Evolutionary conservation across 306 rosid genomes (phyloP), one percentile per base, ranked within the genome.

Genomic region (Fragaria vesca): DNA sequence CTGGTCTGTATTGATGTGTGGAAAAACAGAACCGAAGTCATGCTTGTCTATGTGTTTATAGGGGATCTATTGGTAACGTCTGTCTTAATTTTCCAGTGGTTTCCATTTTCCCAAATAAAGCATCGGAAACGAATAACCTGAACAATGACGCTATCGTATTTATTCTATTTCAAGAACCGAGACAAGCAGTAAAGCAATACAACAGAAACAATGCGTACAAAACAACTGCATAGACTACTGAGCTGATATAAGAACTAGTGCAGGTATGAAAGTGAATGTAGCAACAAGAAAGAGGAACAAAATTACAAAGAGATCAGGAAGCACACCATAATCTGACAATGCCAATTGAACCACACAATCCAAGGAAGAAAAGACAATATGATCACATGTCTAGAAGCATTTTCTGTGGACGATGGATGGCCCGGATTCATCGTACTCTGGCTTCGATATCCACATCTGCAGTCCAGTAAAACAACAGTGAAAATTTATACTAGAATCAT

Each of bases 401-500:
- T 81, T 84, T 76, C 85, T 84, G 80, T 84, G 87, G 43, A 84
- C 87, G 38, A 84, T 81, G 68, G 87, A 78, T 21, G 86, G 86
- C 2, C 86, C 86, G 0, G 86, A 82, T 72, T 83, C 87, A 8
- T 83, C 87, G 4, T 83, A 83, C 77, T 83, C 87, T 3, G 83
- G 46, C 84, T 81, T 84, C 11, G 86, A 81, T 42, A 84, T 84
- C 87, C 87, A 84, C 87, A 84, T 84, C 85, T 83, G 81, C 81
- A 69, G 30, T 43, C 7, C 5, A 30, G 70, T 11, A 30, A 70
- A 61, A 69, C 76, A 34, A 30, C 7, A 47, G 32, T 12, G 42
- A 8, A 46, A 62, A 17, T 30, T 47, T 13, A 75, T 7, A 32
- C 28, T n/a, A 46, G 10, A 62, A 62, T 12, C 36, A 4, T 62